phyloP scores from a whole-genome alignment of 352 stramenopile species.

The Thraustochytrium striatum region DNA sequence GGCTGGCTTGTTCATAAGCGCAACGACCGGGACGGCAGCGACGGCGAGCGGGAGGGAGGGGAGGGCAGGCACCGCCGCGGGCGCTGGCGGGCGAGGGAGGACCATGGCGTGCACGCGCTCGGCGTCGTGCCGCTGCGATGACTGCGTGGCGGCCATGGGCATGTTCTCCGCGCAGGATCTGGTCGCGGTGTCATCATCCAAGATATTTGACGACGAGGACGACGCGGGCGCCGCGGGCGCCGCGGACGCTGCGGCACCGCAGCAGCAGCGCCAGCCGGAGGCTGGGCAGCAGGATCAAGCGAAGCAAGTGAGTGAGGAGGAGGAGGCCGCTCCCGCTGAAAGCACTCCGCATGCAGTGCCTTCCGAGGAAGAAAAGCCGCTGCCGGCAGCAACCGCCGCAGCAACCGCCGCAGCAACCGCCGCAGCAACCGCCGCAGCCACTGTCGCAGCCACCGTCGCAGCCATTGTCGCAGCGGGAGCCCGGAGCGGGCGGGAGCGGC shows the following conservation, averaged over 20 bases:
- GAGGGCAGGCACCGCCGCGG: too few species aligned
- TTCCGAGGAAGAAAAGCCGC: neutral
- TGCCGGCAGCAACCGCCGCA: neutral
- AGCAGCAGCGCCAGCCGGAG: neutral
- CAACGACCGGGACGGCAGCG: too few species aligned
- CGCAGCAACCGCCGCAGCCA: neutral
- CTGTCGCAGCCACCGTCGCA: neutral
- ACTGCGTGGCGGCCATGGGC: conserved; percentile 42
- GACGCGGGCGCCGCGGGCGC: neutral
- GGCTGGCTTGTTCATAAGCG: too few species aligned
- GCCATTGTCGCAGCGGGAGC: neutral
- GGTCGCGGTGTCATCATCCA: conserved; percentile 34
- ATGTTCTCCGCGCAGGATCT: conserved; percentile 46
- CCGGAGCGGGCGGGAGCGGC: neutral
- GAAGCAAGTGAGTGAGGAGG: too few species aligned
- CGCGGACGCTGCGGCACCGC: neutral
- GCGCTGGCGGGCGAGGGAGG: neutral
- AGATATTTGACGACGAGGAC: conserved; percentile 26
- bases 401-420: neutral
- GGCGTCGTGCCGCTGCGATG: conserved; percentile 38
- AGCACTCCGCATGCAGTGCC: too few species aligned
- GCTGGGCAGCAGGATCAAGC: too few species aligned
- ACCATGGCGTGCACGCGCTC: conserved; percentile 41
- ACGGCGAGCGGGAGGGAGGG: too few species aligned
- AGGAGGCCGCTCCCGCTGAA: too few species aligned